Evolutionary conservation across 2,329 filamentous ascomycete species (phyloP), one percentile per base, ranked within the genome.

Genomic region (Penicillium sp.): DNA sequence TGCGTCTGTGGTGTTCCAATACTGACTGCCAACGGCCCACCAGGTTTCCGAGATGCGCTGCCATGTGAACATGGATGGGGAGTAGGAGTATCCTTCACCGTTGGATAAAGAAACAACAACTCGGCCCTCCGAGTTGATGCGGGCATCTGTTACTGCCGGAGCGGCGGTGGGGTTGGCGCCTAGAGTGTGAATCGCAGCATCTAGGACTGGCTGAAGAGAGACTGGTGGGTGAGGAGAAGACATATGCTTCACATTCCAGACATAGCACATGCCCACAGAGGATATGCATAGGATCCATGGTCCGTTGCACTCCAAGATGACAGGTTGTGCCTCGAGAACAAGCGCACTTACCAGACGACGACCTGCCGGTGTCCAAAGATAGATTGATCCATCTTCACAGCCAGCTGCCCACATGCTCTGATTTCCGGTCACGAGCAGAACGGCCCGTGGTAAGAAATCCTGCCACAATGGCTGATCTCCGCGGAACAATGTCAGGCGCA

Each of bases 1-100:
- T 1, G 91, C 91, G 67, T 97, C 94, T 50, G 91, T 96, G 0
- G 91, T 95, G 73, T 99, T 97, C 95, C 94, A 99, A 73, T 99
- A 99, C 71, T 99, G 94, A 64, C 90, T 96, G 17, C 92, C 92
- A 0, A 97, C 91, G 0, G 93, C 93, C 91, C 94, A 99, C 94
- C 94, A 99, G 2, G 90, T 84, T 71, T 99, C 95, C 2, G 91
- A 96, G n/a, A 99, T 80, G 10, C 92, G 86, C 73, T 97, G 93
- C 94, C 94, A 99, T 8, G 87, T 84, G 73, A 86, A 93, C 88
- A 99, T 89, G 17, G 83, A 82, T 0, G 88, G 84, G 1, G 90
- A 90, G 74, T 99, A 99, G 50, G 87, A 87, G 74, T 91, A 99
- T 1, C 94, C 94, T 66, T 99, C 93, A 19, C 94, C 94, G 65